Base-by-base conservation (phyloP, 2,329 filamentous ascomycete genomes). In the Botrytis fabae region DNA sequence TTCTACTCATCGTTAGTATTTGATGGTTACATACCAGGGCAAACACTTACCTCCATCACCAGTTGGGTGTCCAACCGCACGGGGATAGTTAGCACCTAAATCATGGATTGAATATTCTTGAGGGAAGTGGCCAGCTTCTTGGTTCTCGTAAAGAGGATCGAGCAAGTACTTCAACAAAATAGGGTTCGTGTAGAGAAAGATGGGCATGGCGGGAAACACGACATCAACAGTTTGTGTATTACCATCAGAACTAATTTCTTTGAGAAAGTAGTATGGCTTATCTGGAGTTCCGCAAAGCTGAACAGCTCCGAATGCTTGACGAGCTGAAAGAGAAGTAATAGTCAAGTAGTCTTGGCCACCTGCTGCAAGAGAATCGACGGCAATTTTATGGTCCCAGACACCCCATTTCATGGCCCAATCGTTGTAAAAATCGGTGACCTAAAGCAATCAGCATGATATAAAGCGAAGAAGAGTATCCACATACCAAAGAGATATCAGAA, bases 211-310 rank as follows among this genome's bases (percentile, higher is more conserved):
- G 0, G 93, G 93, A 83, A 94, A 97, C 76, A 97, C 94, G 76
- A 97, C 93, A 82, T 96, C 93, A 35, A 97, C 93, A 0, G 94
- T 97, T 80, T 97, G 93, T 76, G 90, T 91, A 78, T 97, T 95
- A 59, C 94, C 93, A 80, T 97, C 91, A 5, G 92, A 95, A 75
- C 92, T 94, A 78, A 97, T 97, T 80, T 97, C 94, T 81, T 97
- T 97, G 71, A 97, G 83, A 83, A 97, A 97, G 22, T 97, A 83
- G 70, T 95, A 87, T 0, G 92, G 91, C 73, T 92, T 87, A 0
- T 90, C 85, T 5, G 88, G 84, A 22, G 92, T 92, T 71, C 92
- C 89, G 14, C 91, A 88, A 79, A 94, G 92, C 75, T 91, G 90
- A 2, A 93, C 90, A 0, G 90, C 92, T 22, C 91, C 94, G 82